Percentiles rank a stretch among this genome's conserved stretches.
Conservation (phyloP, 306 rosid genomes). For the Inga leiocalycina region DNA sequence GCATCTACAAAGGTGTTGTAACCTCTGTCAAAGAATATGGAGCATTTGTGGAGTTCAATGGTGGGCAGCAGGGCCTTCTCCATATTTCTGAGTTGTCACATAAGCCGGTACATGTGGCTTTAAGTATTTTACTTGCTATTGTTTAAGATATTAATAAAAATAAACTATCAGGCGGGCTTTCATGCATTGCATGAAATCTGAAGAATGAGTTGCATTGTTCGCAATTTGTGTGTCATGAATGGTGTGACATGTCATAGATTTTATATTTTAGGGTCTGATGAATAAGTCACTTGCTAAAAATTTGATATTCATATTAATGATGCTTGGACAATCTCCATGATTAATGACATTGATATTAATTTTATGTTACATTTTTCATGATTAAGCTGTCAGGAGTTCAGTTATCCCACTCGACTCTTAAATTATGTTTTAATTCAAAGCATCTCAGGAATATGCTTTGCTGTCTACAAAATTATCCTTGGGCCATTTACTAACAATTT, state of each 20-base stretch:
- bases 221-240: not conserved
- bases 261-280: not conserved
- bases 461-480: not conserved
- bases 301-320: not conserved
- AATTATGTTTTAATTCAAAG: not conserved
- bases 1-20: slow-evolving; percentile 77
- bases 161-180: not conserved
- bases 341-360: not conserved
- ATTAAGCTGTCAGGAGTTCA: not conserved
- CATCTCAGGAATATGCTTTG: not conserved
- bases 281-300: not conserved
- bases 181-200: not conserved
- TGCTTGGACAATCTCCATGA: not conserved
- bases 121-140: slow-evolving; percentile 18
- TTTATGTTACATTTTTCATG: not conserved
- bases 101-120: slow-evolving; percentile 62
- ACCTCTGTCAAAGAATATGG: slow-evolving; percentile 82
- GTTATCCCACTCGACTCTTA: not conserved
- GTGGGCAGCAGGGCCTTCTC: slow-evolving; percentile 96
- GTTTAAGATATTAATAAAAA: not conserved
- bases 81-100: slow-evolving; percentile 95
- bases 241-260: not conserved
- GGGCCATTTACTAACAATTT: not conserved
- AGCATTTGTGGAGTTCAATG: slow-evolving; percentile 92
- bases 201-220: not conserved